Base-by-base conservation (phyloP, 768 basidiomycete species). In the Boletus barrowsii region DNA sequence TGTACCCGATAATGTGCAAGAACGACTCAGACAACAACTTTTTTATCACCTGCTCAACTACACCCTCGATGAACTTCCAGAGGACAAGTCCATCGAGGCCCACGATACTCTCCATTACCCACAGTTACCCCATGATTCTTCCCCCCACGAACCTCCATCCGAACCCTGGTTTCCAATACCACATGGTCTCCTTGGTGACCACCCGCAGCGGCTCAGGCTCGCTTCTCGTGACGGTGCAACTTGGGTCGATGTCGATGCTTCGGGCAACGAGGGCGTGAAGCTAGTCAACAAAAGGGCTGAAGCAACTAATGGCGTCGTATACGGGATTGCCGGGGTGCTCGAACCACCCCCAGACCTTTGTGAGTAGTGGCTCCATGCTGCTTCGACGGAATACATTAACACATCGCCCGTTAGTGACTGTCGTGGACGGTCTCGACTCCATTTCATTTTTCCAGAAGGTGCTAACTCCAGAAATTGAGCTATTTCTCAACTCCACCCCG, bases 1-100 rank as follows among this genome's bases (percentile, higher is more conserved):
- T 43, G 63, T 82, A 36, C 77, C 77, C 22, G 94, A 95, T 72
- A 98, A 98, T 68, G 75, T 94, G 30, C 82, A 92, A 53, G 85
- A 90, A 63, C 75, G 82, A 54, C 81, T 98, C 42, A 81, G 96
- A 49, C 94, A 97, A 64, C 88, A 95, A 64, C 79, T 99, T 49
- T 86, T 98, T 64, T 98, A 98, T 68, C 97, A 98, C 70, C 72
- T 98, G 42, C 77, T 98, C 60, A 97, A 98, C 70, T 84, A 84
- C 68, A 83, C 88, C 7, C 67, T 97, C 30, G 62, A 78, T 18
- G 62, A 69, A 24, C 54, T 76, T 15, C 76, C 83, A 29, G 70
- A 79, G 30, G 64, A 74, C 10, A 61, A 72, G 20, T 67, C 74
- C 10, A 67, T 54, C 6, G 61, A 73, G 40, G 74, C 76, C 10